phyloP scores from a whole-genome alignment of 2,329 filamentous ascomycete genomes.

The Fusarium piperis region DNA sequence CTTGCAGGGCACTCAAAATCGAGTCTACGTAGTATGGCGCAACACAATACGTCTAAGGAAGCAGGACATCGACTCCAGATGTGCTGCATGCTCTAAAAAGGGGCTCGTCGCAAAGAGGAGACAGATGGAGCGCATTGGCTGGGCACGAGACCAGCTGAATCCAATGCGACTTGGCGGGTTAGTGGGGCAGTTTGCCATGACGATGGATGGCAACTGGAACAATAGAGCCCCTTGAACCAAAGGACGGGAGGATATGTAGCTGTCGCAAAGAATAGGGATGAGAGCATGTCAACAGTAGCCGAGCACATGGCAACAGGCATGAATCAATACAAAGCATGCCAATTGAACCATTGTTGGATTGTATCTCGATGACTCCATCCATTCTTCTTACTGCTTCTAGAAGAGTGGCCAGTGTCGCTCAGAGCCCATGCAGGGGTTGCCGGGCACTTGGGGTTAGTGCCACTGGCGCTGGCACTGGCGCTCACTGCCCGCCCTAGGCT shows the following conservation, averaged over 20 bases:
- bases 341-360: background rate
- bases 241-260: background rate
- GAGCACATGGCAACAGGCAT: background rate
- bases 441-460: conserved; percentile 18
- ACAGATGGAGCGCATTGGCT: background rate
- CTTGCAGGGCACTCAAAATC: background rate
- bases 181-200: conserved; percentile 37
- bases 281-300: background rate
- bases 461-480: conserved; percentile 9
- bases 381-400: conserved; percentile 44
- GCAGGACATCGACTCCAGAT: background rate
- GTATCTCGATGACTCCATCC: background rate
- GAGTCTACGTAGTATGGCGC: background rate
- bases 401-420: conserved; percentile 34
- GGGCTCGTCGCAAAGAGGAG: conserved; percentile 6
- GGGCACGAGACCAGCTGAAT: conserved; percentile 42
- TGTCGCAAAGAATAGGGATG: background rate
- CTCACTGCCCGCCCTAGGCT: background rate
- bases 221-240: conserved; percentile 7
- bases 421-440: conserved; percentile 37
- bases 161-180: conserved; percentile 26
- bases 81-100: background rate
- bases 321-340: background rate
- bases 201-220: conserved; percentile 6
- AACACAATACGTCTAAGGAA: background rate